Percentiles rank a stretch among this genome's conserved stretches.
phyloP scores from a whole-genome alignment of 2,329 filamentous ascomycete genomes.

The Microcyclosporella mali region DNA sequence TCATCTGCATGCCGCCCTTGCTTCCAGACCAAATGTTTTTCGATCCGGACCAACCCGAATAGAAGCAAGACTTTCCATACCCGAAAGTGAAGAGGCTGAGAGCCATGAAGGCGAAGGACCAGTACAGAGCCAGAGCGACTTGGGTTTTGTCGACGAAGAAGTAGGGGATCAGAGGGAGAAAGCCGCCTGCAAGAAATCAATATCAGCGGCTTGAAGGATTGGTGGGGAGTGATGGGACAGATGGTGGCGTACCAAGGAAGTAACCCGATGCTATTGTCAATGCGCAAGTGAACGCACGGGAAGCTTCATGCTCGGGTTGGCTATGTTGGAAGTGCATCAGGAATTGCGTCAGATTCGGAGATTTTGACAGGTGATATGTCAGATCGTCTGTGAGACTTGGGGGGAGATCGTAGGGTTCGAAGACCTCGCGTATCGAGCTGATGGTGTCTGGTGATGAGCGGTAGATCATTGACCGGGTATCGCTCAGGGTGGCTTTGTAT shows the following conservation, averaged over 20 bases:
- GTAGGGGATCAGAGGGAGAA: slow-evolving; percentile 64
- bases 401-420: slow-evolving; percentile 37
- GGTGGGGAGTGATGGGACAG: neutral
- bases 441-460: slow-evolving; percentile 33
- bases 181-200: slow-evolving; percentile 34
- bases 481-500: slow-evolving; percentile 39
- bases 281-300: slow-evolving; percentile 47
- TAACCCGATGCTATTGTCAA: slow-evolving; percentile 63
- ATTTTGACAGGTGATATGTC: slow-evolving; percentile 13
- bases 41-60: slow-evolving; percentile 38
- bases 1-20: slow-evolving; percentile 58
- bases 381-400: slow-evolving; percentile 15
- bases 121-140: slow-evolving; percentile 47
- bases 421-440: slow-evolving; percentile 37
- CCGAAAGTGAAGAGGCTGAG: slow-evolving; percentile 57
- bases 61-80: slow-evolving; percentile 50
- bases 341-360: slow-evolving; percentile 37
- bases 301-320: slow-evolving; percentile 35
- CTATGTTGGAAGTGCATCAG: slow-evolving; percentile 45
- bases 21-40: slow-evolving; percentile 42
- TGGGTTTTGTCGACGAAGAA: slow-evolving; percentile 45
- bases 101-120: slow-evolving; percentile 56
- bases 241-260: slow-evolving; percentile 52
- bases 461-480: slow-evolving; percentile 36
- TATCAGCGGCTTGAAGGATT: neutral